These are phyloP conservation scores for Pseudophaeomoniella oleicola DNA, from an alignment of 2,329 filamentous ascomycete species.

Conservation along the genomic window DNA sequence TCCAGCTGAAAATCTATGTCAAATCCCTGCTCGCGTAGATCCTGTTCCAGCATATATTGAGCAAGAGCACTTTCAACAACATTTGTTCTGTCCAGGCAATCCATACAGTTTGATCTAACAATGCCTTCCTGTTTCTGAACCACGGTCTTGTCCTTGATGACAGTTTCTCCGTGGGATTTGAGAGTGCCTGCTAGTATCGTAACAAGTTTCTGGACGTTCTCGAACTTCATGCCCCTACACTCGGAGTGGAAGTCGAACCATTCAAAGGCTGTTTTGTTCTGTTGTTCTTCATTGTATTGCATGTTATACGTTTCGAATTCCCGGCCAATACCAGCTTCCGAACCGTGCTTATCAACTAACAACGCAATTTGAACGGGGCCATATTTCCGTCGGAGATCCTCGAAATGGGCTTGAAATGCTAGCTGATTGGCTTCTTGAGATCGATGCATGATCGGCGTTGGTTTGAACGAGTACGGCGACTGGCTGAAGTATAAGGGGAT, in stretches of 20 bases:
- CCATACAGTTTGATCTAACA: constrained; percentile 96
- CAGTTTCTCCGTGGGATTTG: constrained; percentile 56
- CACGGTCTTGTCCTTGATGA: constrained; percentile 31
- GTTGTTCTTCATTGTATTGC: constrained; percentile 48
- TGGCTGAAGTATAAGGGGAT: constrained; percentile 95
- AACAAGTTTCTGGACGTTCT: constrained; percentile 75
- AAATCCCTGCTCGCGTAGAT: constrained; percentile 62
- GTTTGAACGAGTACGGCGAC: constrained; percentile 84
- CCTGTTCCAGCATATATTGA: constrained; percentile 64
- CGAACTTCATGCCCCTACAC: constrained; percentile 94
- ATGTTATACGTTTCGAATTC: constrained; percentile 58
- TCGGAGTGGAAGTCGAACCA: constrained; percentile 97
- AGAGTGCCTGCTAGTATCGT: constrained; percentile 54
- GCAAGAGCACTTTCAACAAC: constrained; percentile 88
- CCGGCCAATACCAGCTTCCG: constrained; percentile 65
- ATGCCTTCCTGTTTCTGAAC: constrained; percentile 52
- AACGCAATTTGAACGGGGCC: constrained; percentile 66
- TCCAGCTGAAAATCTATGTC: constrained; percentile 62
- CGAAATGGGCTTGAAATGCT: constrained; percentile 70
- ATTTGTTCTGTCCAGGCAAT: constrained; percentile 90
- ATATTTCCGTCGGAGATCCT: constrained; percentile 53
- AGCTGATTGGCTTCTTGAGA: constrained; percentile 63
- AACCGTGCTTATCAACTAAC: constrained; percentile 76
- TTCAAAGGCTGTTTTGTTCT: constrained; percentile 52
- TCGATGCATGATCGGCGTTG: constrained; percentile 67